Percentiles rank a stretch among this genome's conserved stretches.
These are phyloP conservation scores for Wickerhamomyces strasburgensis DNA, from an alignment of 805 yeast species.

Conservation along the genomic window DNA sequence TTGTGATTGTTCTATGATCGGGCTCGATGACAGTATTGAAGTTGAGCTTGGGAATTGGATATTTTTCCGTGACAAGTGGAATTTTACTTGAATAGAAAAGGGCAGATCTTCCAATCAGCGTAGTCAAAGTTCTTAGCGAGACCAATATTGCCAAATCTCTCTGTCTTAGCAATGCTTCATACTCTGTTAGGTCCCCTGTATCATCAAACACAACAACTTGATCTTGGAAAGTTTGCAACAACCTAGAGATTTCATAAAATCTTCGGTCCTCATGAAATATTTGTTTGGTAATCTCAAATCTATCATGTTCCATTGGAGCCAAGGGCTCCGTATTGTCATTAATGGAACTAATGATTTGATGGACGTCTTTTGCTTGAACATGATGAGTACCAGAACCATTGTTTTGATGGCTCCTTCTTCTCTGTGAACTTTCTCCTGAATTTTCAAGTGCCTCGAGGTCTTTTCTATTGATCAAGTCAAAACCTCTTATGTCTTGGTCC, in stretches of 20 bases:
- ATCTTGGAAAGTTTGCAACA: constrained; percentile 64
- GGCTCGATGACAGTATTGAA: constrained; percentile 65
- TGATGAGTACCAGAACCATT: constrained; percentile 2
- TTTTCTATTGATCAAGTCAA: constrained; percentile 60
- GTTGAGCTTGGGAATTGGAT: constrained; percentile 73
- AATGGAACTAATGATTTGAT: constrained; percentile 35
- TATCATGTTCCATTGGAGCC: constrained; percentile 65
- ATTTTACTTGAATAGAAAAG: constrained; percentile 59
- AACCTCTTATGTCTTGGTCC: constrained; percentile 36
- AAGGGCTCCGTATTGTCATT: constrained; percentile 41
- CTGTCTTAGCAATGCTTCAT: constrained; percentile 49
- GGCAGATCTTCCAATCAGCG: constrained; percentile 77
- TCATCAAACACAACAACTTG: constrained; percentile 42
- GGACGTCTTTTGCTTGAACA: constrained; percentile 34
- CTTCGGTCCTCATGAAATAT: constrained; percentile 77
- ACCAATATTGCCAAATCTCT: constrained; percentile 55
- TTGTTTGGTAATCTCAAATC: constrained; percentile 59
- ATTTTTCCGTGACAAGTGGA: constrained; percentile 81
- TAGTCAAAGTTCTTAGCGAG: constrained; percentile 66
- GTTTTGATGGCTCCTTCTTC: background rate
- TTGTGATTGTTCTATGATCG: constrained; percentile 54
- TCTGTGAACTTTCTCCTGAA: background rate
- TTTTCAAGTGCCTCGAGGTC: constrained; percentile 43
- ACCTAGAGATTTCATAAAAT: constrained; percentile 66
- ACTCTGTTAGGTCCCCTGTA: constrained; percentile 39